Percentiles rank a stretch among this genome's conserved stretches.
Conservation (phyloP, 192 early-diverging fungal species). For the Umbelopsis vinacea region DNA sequence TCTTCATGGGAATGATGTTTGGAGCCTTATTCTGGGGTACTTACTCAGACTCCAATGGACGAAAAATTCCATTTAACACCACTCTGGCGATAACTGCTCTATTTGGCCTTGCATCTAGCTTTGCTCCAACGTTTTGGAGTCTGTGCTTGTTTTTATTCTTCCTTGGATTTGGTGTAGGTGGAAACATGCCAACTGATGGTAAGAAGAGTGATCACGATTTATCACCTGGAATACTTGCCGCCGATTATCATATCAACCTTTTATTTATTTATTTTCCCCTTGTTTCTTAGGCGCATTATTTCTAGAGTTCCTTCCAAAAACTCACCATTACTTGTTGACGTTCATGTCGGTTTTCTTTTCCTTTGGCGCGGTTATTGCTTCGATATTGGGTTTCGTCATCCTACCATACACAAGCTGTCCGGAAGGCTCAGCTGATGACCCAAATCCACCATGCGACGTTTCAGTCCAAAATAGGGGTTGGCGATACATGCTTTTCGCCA, state of each 20-base stretch:
- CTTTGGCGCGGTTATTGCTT: conserved; percentile 75
- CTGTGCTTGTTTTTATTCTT: conserved; percentile 68
- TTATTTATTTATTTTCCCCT: neutral
- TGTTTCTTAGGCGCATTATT: conserved; percentile 72
- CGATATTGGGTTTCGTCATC: conserved; percentile 64
- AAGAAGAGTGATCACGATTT: neutral
- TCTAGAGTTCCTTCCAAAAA: conserved; percentile 82
- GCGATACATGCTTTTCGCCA: conserved; percentile 72
- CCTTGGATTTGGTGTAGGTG: conserved; percentile 78
- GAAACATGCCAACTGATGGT: conserved; percentile 67
- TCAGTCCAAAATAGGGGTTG: conserved; percentile 74
- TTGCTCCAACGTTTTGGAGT: conserved; percentile 62
- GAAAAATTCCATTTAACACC: conserved; percentile 73
- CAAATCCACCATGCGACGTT: conserved; percentile 50
- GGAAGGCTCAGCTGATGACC: conserved; percentile 27
- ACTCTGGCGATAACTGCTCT: conserved; percentile 74
- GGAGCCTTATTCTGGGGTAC: conserved; percentile 85
- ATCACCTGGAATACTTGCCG: neutral
- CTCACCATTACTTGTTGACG: conserved; percentile 80
- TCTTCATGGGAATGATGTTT: conserved; percentile 81
- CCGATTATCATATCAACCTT: neutral
- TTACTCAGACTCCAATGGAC: conserved; percentile 72
- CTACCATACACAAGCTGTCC: conserved; percentile 74
- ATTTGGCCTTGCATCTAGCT: conserved; percentile 75
- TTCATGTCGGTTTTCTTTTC: conserved; percentile 87